These are phyloP conservation scores for Pleurotus tuoliensis DNA, from an alignment of 768 basidiomycete species.

Conservation along the genomic window DNA sequence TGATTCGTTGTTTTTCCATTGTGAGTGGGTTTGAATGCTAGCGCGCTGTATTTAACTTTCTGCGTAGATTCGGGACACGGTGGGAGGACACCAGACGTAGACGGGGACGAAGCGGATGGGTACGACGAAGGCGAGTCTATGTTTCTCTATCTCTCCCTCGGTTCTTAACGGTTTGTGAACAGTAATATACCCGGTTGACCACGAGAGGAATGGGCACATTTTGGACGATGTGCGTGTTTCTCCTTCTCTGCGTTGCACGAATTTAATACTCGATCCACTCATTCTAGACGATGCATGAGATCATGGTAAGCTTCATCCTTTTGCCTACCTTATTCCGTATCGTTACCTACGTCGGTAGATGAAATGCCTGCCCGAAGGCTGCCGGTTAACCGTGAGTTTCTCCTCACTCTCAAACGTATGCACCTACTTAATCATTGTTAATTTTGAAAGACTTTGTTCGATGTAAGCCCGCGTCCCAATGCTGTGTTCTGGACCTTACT, in stretches of 20 bases:
- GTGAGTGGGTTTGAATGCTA: slow-evolving; percentile 22
- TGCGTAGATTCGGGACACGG: slow-evolving; percentile 86
- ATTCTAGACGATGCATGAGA: slow-evolving; percentile 42
- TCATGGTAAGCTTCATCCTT: slow-evolving; percentile 33
- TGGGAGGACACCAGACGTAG: slow-evolving; percentile 74
- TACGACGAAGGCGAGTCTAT: slow-evolving; percentile 61
- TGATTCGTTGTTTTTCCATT: slow-evolving; percentile 79
- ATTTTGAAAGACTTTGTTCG: slow-evolving; percentile 41
- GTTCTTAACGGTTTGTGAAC: not conserved
- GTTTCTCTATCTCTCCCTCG: not conserved
- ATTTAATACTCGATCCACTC: not conserved
- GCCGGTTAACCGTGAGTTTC: slow-evolving; percentile 44
- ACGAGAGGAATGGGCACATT: slow-evolving; percentile 71
- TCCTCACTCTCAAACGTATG: not conserved
- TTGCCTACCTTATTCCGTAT: not conserved
- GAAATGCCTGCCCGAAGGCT: slow-evolving; percentile 44
- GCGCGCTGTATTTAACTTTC: not conserved
- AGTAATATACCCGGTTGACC: slow-evolving; percentile 94
- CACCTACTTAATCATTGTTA: not conserved
- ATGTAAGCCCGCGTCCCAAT: slow-evolving; percentile 28
- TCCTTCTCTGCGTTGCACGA: not conserved
- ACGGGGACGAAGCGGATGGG: slow-evolving; percentile 80
- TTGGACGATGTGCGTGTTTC: slow-evolving; percentile 52
- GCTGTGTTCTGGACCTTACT: not conserved
- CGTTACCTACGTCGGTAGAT: not conserved